Conservation (phyloP, 2,329 filamentous ascomycete species). For the Diaporthe batatas region DNA sequence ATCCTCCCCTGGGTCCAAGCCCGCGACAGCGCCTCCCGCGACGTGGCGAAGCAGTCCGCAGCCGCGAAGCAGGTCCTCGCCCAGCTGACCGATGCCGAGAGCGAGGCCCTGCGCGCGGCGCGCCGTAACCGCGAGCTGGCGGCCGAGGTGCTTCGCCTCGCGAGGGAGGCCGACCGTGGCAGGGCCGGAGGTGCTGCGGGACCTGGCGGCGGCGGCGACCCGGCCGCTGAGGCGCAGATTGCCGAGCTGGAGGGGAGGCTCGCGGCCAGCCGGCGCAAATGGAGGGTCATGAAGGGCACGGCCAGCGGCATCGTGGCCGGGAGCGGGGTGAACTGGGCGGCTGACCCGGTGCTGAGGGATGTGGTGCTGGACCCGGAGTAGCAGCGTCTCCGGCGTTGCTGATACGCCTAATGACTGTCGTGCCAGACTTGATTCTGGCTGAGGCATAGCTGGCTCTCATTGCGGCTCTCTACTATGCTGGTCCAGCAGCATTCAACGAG, state of each 20-base stretch:
- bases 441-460: background rate
- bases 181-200: conserved; percentile 66
- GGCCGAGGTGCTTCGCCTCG: conserved; percentile 72
- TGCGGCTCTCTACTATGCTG: background rate
- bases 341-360: conserved; percentile 74
- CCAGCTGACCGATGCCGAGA: conserved; percentile 68
- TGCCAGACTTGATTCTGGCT: background rate
- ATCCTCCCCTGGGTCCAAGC: conserved; percentile 75
- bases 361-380: conserved; percentile 78
- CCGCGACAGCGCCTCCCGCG: conserved; percentile 76
- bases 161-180: conserved; percentile 66
- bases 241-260: conserved; percentile 70
- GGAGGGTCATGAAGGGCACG: conserved; percentile 82
- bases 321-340: conserved; percentile 86
- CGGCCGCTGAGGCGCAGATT: conserved; percentile 67
- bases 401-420: background rate
- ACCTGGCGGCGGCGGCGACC: conserved; percentile 58
- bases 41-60: conserved; percentile 71
- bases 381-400: conserved; percentile 45
- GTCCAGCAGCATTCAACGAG: background rate
- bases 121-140: conserved; percentile 74
- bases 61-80: conserved; percentile 64
- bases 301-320: conserved; percentile 84
- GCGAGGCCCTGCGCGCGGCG: conserved; percentile 68
- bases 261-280: conserved; percentile 73